Conservation (phyloP, 768 basidiomycete genomes). For the Mycena pura region DNA sequence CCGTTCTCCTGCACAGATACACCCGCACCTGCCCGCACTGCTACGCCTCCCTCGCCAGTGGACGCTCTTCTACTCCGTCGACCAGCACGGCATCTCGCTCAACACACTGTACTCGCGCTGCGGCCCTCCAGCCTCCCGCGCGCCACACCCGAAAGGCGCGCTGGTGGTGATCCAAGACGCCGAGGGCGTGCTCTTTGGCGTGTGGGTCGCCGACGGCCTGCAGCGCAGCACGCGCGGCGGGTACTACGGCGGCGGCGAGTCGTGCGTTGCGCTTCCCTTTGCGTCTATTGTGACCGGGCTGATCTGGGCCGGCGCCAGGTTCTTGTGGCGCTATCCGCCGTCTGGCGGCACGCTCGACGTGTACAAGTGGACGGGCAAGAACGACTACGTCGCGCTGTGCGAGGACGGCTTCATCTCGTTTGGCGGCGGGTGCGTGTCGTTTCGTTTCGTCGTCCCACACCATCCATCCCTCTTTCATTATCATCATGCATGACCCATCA, state of each 20-base stretch:
- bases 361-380: constrained; percentile 86
- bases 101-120: constrained; percentile 83
- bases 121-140: constrained; percentile 44
- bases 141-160: constrained; percentile 44
- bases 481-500: not conserved
- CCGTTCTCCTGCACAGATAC: constrained; percentile 53
- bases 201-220: constrained; percentile 81
- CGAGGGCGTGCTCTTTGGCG: constrained; percentile 75
- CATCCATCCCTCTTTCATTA: not conserved
- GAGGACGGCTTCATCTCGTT: constrained; percentile 83
- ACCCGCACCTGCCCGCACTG: constrained; percentile 75
- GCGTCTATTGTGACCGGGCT: not conserved
- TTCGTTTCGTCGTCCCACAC: constrained; percentile 1
- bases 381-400: constrained; percentile 90
- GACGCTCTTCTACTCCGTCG: constrained; percentile 87
- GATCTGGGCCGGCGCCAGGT: constrained; percentile 50
- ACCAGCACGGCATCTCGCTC: constrained; percentile 94
- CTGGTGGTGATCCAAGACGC: constrained; percentile 74
- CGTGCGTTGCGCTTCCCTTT: constrained; percentile 50
- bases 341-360: constrained; percentile 56
- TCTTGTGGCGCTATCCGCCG: constrained; percentile 70
- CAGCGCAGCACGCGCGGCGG: constrained; percentile 60
- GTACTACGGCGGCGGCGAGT: constrained; percentile 91
- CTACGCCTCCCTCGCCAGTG: constrained; percentile 73
- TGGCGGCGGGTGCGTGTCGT: constrained; percentile 81